Conservation (phyloP, 2,329 filamentous ascomycete species). For the Ophiocordyceps camponoti-rufipedis region DNA sequence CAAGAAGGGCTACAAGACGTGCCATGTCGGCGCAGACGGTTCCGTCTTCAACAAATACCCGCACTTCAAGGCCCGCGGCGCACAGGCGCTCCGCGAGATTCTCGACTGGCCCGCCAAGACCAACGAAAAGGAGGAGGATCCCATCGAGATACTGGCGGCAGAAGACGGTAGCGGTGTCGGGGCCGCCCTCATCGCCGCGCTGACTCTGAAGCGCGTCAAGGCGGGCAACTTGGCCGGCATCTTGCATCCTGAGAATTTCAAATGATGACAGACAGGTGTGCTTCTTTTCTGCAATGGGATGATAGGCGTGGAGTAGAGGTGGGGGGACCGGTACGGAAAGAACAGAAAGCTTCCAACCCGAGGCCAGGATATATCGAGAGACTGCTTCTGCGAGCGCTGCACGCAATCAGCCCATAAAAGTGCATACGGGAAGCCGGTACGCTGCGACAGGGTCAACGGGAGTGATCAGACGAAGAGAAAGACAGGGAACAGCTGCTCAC, state of each 20-base stretch:
- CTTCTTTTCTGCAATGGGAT: background rate
- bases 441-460: slow-evolving; percentile 6
- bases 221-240: slow-evolving; percentile 46
- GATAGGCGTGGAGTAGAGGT: background rate
- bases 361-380: background rate
- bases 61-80: slow-evolving; percentile 87
- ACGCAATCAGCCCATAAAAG: slow-evolving; percentile 41
- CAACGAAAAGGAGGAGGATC: slow-evolving; percentile 56
- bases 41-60: slow-evolving; percentile 99
- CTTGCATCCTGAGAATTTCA: slow-evolving; percentile 45
- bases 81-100: slow-evolving; percentile 80
- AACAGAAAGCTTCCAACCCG: background rate
- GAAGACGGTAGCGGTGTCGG: slow-evolving; percentile 97
- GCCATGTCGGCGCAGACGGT: slow-evolving; percentile 91
- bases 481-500: background rate
- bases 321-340: background rate
- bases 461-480: background rate
- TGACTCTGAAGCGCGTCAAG: slow-evolving; percentile 46
- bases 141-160: slow-evolving; percentile 70
- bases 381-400: too few relatives aligned
- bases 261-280: slow-evolving; percentile 6
- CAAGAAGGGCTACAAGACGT: slow-evolving; percentile 78
- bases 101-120: slow-evolving; percentile 74
- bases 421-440: slow-evolving; percentile 59
- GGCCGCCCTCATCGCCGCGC: slow-evolving; percentile 74